Evolutionary conservation across 805 yeast species (phyloP).

Genomic region (Yarrowia hollandica): DNA sequence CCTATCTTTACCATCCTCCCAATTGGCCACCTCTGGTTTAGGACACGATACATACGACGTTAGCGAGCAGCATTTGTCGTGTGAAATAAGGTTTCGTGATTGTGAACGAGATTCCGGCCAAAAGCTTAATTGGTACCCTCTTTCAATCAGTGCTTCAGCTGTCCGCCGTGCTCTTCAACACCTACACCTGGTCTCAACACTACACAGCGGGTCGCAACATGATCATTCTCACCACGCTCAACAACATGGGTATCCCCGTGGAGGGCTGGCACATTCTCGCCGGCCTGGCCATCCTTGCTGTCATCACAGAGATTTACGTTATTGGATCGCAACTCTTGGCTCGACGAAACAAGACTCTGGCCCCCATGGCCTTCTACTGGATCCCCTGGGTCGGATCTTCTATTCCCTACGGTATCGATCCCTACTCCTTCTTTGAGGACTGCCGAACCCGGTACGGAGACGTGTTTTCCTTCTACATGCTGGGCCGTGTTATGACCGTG

Average conservation of each 20-base stretch:
- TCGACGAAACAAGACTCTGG: slow-evolving; percentile 54
- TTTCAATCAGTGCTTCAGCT: neutral
- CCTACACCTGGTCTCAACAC: neutral
- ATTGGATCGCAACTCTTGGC: slow-evolving; percentile 20
- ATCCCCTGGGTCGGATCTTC: slow-evolving; percentile 97
- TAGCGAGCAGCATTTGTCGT: neutral
- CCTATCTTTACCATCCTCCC: neutral
- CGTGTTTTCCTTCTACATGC: slow-evolving; percentile 81
- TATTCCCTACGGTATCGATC: slow-evolving; percentile 84
- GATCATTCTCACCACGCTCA: slow-evolving; percentile 26
- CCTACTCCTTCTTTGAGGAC: slow-evolving; percentile 81
- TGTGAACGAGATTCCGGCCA: neutral
- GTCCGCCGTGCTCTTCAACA: slow-evolving; percentile 1
- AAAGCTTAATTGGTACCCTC: slow-evolving; percentile 12
- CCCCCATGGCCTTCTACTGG: slow-evolving; percentile 88
- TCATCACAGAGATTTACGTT: slow-evolving; percentile 19
- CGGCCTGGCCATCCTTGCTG: slow-evolving; percentile 14
- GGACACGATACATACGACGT: slow-evolving; percentile 16
- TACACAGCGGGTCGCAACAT: neutral
- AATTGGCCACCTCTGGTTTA: neutral
- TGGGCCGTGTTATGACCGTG: slow-evolving; percentile 93
- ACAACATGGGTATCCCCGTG: slow-evolving; percentile 23
- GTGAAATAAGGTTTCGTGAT: slow-evolving; percentile 13
- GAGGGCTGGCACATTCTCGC: slow-evolving; percentile 26
- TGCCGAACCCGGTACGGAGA: slow-evolving; percentile 87